Conservation (phyloP, 305 asterid genomes). For the Andrographis paniculata region DNA sequence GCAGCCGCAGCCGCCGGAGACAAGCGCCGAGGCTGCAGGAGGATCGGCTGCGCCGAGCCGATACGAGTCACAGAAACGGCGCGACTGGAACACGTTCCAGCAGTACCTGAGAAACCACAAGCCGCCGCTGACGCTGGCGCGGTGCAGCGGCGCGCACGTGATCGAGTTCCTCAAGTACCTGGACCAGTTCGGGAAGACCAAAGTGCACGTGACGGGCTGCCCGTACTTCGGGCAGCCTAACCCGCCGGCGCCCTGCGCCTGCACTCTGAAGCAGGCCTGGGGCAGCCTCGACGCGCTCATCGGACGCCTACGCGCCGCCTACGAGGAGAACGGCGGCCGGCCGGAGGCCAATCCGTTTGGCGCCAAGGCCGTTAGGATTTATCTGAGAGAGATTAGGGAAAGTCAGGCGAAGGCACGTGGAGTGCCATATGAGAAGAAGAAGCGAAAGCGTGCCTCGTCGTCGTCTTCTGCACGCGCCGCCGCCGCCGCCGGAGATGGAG, state of each 20-base stretch:
- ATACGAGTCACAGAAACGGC: conserved; percentile 50
- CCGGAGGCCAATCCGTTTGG: conserved; percentile 55
- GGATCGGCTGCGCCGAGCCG: conserved; percentile 29
- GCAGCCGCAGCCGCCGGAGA: conserved; percentile 7
- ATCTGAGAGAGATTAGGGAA: conserved; percentile 48
- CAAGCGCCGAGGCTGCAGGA: background rate
- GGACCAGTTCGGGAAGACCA: conserved; percentile 60
- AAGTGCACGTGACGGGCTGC: conserved; percentile 40
- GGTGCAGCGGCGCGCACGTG: conserved; percentile 60
- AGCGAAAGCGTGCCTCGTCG: conserved; percentile 26
- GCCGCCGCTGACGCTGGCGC: conserved; percentile 46
- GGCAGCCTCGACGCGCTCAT: conserved; percentile 61
- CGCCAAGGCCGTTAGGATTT: conserved; percentile 48
- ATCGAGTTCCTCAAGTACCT: conserved; percentile 52
- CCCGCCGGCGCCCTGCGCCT: conserved; percentile 57
- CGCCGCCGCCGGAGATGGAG: background rate
- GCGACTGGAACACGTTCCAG: conserved; percentile 55
- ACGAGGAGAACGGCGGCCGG: conserved; percentile 49
- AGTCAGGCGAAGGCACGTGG: conserved; percentile 54
- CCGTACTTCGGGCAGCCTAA: conserved; percentile 50
- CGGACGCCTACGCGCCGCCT: conserved; percentile 51
- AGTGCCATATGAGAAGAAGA: conserved; percentile 54
- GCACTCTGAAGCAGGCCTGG: conserved; percentile 63
- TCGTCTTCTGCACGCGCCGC: background rate
- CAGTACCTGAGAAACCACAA: conserved; percentile 49